A percentile compares a stretch with the other conserved stretches of the same genome.
Conservation (phyloP, 495 filamentous ascomycete species). For the Amniculicola lignicola region DNA sequence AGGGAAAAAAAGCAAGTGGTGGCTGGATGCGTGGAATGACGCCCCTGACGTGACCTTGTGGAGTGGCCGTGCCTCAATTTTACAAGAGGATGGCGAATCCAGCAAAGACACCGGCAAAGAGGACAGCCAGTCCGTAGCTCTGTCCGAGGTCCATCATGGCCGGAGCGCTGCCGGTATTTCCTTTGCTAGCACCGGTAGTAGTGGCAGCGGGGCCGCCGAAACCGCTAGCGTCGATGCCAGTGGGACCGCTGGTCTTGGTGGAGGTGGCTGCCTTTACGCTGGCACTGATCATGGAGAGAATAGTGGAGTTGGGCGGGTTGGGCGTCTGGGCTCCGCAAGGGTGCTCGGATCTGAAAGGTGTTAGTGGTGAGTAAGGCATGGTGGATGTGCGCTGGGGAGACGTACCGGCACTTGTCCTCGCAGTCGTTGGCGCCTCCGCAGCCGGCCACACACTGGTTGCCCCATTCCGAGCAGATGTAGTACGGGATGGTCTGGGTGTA, state of each 20-base stretch:
- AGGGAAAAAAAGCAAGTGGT: neutral
- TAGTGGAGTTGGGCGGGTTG: slow-evolving; percentile 56
- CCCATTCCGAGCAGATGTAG: slow-evolving; percentile 72
- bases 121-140: slow-evolving; percentile 55
- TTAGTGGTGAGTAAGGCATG: neutral
- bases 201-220: slow-evolving; percentile 46
- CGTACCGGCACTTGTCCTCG: slow-evolving; percentile 57
- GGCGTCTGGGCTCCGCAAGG: slow-evolving; percentile 80
- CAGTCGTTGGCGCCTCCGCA: slow-evolving; percentile 62
- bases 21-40: neutral
- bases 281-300: slow-evolving; percentile 47
- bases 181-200: slow-evolving; percentile 28
- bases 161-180: slow-evolving; percentile 41
- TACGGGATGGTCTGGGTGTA: slow-evolving; percentile 86
- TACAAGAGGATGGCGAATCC: slow-evolving; percentile 52
- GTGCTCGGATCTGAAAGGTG: slow-evolving; percentile 48
- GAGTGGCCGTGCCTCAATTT: slow-evolving; percentile 1
- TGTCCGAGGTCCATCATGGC: slow-evolving; percentile 55
- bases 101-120: slow-evolving; percentile 59
- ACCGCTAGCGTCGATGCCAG: slow-evolving; percentile 41
- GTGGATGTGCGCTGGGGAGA: neutral
- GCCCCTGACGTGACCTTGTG: neutral
- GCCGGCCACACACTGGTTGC: slow-evolving; percentile 62
- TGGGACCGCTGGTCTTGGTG: slow-evolving; percentile 41
- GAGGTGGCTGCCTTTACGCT: slow-evolving; percentile 42